Conservation (phyloP, 441 rosid genomes). For the Erodium texanum region DNA sequence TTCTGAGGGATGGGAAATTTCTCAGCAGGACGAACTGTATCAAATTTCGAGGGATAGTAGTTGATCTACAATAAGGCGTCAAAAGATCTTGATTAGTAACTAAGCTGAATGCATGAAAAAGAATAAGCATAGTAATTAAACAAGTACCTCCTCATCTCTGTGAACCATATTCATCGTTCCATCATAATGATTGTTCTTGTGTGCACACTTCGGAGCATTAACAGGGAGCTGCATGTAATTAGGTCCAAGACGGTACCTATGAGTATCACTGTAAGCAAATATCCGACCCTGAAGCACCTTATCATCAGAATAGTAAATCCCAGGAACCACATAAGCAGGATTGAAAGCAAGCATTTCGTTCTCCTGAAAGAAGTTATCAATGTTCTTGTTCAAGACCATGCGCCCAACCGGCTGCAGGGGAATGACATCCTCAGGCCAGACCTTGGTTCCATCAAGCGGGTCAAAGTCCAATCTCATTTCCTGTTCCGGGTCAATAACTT, state of each 20-base stretch:
- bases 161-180: slow-evolving; percentile 95
- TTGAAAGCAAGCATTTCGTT: slow-evolving; percentile 86
- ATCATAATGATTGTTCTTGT: slow-evolving; percentile 88
- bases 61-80: slow-evolving; percentile 42
- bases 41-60: slow-evolving; percentile 81
- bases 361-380: slow-evolving; percentile 89
- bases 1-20: slow-evolving; percentile 42
- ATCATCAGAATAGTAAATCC: slow-evolving; percentile 75
- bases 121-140: neutral
- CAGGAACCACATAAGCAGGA: slow-evolving; percentile 87
- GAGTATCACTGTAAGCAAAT: slow-evolving; percentile 83
- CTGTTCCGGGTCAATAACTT: slow-evolving; percentile 68
- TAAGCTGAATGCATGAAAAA: neutral
- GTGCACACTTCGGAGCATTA: slow-evolving; percentile 85
- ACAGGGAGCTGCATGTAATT: slow-evolving; percentile 83
- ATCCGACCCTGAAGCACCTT: slow-evolving; percentile 73
- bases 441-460: slow-evolving; percentile 90
- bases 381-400: slow-evolving; percentile 87
- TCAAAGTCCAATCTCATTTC: slow-evolving; percentile 81
- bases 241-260: slow-evolving; percentile 96
- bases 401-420: slow-evolving; percentile 94
- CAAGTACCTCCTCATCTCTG: slow-evolving; percentile 81
- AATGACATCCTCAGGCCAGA: slow-evolving; percentile 90
- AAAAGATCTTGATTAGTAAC: slow-evolving; percentile 16
- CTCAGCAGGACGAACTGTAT: slow-evolving; percentile 66